Evolutionary conservation across 257 asterid species (phyloP).

Genomic region (Henckelia pumila): DNA sequence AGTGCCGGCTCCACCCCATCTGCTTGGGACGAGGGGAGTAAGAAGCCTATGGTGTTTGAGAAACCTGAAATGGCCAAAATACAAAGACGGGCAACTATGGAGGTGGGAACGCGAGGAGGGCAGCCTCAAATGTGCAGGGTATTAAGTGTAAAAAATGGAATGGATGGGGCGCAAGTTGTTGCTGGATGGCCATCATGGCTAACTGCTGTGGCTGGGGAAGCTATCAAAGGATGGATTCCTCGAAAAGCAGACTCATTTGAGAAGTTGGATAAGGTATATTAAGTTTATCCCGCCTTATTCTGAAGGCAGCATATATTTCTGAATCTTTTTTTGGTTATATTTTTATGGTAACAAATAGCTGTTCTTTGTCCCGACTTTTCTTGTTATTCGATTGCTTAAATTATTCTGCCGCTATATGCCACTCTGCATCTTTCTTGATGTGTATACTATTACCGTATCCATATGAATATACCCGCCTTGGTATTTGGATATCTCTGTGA

Average conservation of each 20-base stretch:
- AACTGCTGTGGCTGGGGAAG: conserved; percentile 86
- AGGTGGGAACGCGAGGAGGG: conserved; percentile 31
- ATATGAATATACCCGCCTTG: background rate
- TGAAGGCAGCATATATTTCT: background rate
- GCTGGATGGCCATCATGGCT: conserved; percentile 97
- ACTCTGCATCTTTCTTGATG: background rate
- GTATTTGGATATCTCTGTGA: background rate
- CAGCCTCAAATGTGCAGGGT: conserved; percentile 59
- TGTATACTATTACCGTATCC: background rate
- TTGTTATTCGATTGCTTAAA: conserved; percentile 13
- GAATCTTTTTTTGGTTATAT: background rate
- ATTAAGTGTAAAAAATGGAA: conserved; percentile 58
- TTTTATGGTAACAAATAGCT: background rate
- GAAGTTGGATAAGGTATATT: conserved; percentile 78
- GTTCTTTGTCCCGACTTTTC: background rate
- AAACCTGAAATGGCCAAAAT: conserved; percentile 33
- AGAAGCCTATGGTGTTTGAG: conserved; percentile 42
- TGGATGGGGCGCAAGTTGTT: conserved; percentile 71
- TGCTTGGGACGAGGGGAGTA: conserved; percentile 44
- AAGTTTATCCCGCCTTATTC: conserved; percentile 2
- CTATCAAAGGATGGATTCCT: conserved; percentile 92
- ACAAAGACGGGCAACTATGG: conserved; percentile 27
- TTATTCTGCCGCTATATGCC: background rate
- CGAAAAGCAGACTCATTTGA: conserved; percentile 85
- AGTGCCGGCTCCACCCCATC: conserved; percentile 64